Conservation (phyloP, 2,329 filamentous ascomycete species). For the Arthrobotrys sphaeroides region DNA sequence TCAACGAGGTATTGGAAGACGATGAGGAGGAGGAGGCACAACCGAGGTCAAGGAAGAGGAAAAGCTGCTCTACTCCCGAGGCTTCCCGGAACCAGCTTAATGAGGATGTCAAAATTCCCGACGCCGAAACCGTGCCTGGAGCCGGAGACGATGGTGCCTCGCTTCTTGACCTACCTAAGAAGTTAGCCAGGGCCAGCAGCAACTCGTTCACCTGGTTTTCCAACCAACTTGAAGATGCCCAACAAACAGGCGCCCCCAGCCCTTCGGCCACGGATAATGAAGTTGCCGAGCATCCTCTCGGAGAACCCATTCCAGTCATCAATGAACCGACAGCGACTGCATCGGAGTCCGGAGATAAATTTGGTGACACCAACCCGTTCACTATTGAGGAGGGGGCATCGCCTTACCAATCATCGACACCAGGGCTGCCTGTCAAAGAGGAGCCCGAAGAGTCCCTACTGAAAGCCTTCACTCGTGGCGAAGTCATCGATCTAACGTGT, state of each 20-base stretch:
- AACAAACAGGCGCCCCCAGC: neutral
- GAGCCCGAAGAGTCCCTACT: neutral
- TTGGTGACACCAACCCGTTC: neutral
- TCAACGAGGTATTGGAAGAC: neutral
- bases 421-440: neutral
- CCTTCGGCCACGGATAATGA: neutral
- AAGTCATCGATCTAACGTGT: conserved; percentile 55
- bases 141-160: neutral
- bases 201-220: conserved; percentile 31
- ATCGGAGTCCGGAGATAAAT: neutral
- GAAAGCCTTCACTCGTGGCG: neutral
- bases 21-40: neutral
- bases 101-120: neutral
- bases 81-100: neutral
- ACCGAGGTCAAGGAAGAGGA: neutral
- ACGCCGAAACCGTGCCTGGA: neutral
- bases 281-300: neutral
- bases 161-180: neutral
- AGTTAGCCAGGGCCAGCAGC: neutral
- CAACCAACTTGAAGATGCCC: neutral
- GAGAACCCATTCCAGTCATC: neutral
- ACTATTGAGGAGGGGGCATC: neutral
- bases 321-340: neutral
- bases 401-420: neutral
- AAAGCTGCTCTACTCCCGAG: neutral